Percentiles rank a stretch among this genome's conserved stretches.
These are phyloP conservation scores for Enteropsectra breve DNA, from an alignment of 371 early-diverging fungal species.

Conservation along the genomic window DNA sequence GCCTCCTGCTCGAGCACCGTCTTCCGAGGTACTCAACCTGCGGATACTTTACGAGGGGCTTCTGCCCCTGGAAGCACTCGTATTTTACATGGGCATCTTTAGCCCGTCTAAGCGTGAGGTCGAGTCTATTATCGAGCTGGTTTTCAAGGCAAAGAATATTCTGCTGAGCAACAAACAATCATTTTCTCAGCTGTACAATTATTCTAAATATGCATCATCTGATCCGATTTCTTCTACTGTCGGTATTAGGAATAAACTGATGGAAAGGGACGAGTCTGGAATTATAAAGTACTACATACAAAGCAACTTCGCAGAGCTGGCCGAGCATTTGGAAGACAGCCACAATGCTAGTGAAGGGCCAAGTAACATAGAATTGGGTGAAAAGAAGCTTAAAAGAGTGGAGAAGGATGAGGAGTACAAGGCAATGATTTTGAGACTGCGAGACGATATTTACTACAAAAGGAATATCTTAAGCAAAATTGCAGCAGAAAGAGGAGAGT, in stretches of 20 bases:
- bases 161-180: not conserved
- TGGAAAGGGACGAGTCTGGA: constrained; percentile 7
- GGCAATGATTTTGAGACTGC: constrained; percentile 13
- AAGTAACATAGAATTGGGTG: too few species aligned
- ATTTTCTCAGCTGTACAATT: not conserved
- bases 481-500: constrained; percentile 13
- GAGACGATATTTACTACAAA: not conserved
- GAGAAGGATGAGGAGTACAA: constrained; percentile 14
- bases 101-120: not conserved
- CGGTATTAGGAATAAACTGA: constrained; percentile 4
- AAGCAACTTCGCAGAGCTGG: not conserved
- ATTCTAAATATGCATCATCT: constrained; percentile 4
- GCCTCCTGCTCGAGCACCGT: too few species aligned
- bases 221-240: too few species aligned
- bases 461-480: not conserved
- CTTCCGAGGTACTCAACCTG: too few species aligned
- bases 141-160: constrained; percentile 20
- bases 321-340: not conserved
- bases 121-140: not conserved
- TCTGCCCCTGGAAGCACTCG: constrained; percentile 16
- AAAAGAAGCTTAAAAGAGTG: too few species aligned
- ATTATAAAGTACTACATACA: constrained; percentile 14
- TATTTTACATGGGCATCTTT: constrained; percentile 10
- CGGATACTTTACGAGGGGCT: constrained; percentile 13
- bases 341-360: not conserved